A percentile compares a stretch with the other conserved stretches of the same genome.
phyloP scores from a whole-genome alignment of 441 rosid species.

The Pelargonium australe region DNA sequence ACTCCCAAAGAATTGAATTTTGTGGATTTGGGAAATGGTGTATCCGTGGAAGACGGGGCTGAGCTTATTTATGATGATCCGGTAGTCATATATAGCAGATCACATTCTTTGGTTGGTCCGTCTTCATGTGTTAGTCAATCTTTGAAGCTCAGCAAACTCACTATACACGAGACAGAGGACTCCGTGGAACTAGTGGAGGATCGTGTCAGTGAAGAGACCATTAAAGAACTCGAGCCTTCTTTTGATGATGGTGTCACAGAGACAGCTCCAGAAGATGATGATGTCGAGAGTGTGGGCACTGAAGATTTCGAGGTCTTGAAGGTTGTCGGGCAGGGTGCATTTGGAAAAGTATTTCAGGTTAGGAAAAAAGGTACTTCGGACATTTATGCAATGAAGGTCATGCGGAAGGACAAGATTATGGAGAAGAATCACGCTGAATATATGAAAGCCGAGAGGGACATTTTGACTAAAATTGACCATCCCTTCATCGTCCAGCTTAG shows the following conservation, averaged over 20 bases:
- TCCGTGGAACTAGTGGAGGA: conserved; percentile 38
- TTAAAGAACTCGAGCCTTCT: conserved; percentile 36
- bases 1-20: conserved; percentile 28
- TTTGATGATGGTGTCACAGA: conserved; percentile 26
- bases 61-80: conserved; percentile 65
- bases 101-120: conserved; percentile 87
- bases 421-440: conserved; percentile 88
- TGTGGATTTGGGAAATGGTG: conserved; percentile 25
- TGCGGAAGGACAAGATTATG: conserved; percentile 89
- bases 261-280: conserved; percentile 19
- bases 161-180: conserved; percentile 45
- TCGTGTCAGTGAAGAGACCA: conserved; percentile 25
- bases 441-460: conserved; percentile 94
- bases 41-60: conserved; percentile 27
- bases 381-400: conserved; percentile 93
- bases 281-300: conserved; percentile 41
- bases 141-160: conserved; percentile 55
- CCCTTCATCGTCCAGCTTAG: conserved; percentile 88
- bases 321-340: conserved; percentile 93
- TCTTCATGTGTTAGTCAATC: conserved; percentile 52
- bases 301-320: conserved; percentile 86
- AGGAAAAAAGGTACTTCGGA: conserved; percentile 73
- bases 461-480: conserved; percentile 70
- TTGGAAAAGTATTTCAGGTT: conserved; percentile 89
- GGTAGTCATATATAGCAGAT: conserved; percentile 59